Conservation (phyloP, 768 basidiomycete species). For the Trametes coccinea region DNA sequence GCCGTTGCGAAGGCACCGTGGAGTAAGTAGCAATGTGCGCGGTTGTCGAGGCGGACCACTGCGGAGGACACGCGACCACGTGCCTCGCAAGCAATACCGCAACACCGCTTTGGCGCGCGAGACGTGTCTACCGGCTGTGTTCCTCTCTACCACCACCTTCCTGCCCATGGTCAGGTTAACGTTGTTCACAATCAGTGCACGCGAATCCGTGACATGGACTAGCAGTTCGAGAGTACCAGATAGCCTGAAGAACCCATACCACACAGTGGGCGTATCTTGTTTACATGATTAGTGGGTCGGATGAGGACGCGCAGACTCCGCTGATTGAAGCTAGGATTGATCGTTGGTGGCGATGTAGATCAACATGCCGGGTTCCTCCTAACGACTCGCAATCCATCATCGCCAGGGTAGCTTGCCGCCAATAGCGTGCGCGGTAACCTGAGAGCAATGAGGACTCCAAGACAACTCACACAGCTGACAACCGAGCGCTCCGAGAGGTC, state of each 20-base stretch:
- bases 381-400: constrained; percentile 15
- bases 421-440: constrained; percentile 4
- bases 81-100: not conserved
- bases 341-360: constrained; percentile 23
- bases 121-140: constrained; percentile 3
- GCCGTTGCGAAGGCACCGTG: not conserved
- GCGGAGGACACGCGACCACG: constrained; percentile 2
- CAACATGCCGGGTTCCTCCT: constrained; percentile 5
- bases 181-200: too few relatives aligned
- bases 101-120: not conserved
- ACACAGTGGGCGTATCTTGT: not conserved
- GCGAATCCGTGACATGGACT: too few relatives aligned
- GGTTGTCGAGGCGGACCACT: not conserved
- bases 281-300: not conserved
- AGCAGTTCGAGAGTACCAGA: too few relatives aligned
- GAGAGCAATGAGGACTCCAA: constrained; percentile 19
- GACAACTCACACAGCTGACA: constrained; percentile 11
- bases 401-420: constrained; percentile 9
- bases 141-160: constrained; percentile 1
- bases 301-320: constrained; percentile 7
- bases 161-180: not conserved
- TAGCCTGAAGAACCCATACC: too few relatives aligned
- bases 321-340: constrained; percentile 15
- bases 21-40: not conserved
- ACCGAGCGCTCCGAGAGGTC: constrained; percentile 11